Base-by-base conservation (phyloP, 805 yeast genomes). In the Scheffersomyces coipomensis region DNA sequence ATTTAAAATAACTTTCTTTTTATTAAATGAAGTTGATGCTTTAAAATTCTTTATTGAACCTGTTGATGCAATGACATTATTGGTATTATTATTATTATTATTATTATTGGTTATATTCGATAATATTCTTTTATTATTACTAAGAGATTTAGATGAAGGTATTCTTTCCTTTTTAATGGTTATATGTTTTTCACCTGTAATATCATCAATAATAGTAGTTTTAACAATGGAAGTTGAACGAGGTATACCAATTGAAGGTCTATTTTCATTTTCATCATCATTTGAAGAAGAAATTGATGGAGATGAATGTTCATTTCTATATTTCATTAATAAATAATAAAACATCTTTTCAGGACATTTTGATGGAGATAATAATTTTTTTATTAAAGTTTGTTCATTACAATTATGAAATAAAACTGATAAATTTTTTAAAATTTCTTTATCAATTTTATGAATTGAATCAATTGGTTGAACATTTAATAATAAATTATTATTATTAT, bases 361-460 rank as follows among this genome's bases (percentile, higher is more conserved):
- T 19, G 72, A 77, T 1, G 75, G 66, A 8, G 79, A 71, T 32
- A 76, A 54, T 33, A 88, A 67, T 46, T 77, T 75, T 8, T 68
- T 58, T 19, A 78, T 58, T 19, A 88, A 76, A 8, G 69, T 66
- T 3, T 71, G 60, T 37, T 75, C 74, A 33, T 75, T 72, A 46
- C 83, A 85, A 40, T 90, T 91, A 56, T 85, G 96, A 78, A 93
- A 88, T 45, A 88, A 66, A 6, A 86, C 86, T 32, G 84, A 83
- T 45, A 88, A 66, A 54, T 85, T 86, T 51, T 85, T 81, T 53
- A 88, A 68, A 40, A 88, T 83, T 54, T 85, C 90, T 39, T 68
- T 66, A 57, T 88, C 95, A 43, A 86, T 77, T 37, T 79, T 81
- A n/a, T 64, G 66, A 29, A 58, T 45, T 15, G 61, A 54, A 22